A percentile compares a stretch with the other conserved stretches of the same genome.
Conservation (phyloP, 2,329 filamentous ascomycete species). For the Aspergillus persii region DNA sequence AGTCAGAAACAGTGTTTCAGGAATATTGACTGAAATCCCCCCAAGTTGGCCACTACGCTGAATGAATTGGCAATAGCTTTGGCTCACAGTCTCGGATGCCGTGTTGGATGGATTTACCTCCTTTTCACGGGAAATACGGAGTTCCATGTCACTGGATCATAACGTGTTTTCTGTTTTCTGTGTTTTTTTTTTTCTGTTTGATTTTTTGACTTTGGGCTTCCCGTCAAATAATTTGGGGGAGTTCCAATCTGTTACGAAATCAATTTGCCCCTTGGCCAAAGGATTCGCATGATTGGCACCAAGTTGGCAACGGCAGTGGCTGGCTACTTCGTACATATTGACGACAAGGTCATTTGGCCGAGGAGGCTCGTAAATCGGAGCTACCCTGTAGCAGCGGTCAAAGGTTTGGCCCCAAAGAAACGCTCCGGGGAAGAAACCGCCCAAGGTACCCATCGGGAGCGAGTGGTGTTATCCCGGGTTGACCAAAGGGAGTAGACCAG, state of each 20-base stretch:
- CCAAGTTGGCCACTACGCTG: slow-evolving; percentile 6
- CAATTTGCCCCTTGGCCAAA: slow-evolving; percentile 4
- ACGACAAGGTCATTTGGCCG: background rate
- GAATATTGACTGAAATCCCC: slow-evolving; percentile 15
- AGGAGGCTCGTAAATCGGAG: slow-evolving; percentile 3
- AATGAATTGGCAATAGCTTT: background rate
- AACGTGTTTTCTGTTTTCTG: background rate
- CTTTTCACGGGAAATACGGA: background rate
- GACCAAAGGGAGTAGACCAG: slow-evolving; percentile 9
- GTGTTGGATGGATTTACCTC: background rate
- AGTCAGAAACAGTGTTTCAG: slow-evolving; percentile 9
- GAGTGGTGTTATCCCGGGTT: slow-evolving; percentile 10
- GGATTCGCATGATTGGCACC: slow-evolving; percentile 14
- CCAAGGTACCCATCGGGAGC: slow-evolving; percentile 10
- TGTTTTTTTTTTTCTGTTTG: background rate
- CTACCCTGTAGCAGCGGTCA: slow-evolving; percentile 10
- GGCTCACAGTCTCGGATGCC: background rate
- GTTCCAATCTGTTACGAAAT: background rate
- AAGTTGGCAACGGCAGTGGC: slow-evolving; percentile 9
- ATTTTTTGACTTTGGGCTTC: background rate
- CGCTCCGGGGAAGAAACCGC: slow-evolving; percentile 14
- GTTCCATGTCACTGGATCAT: background rate
- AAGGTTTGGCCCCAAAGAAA: slow-evolving; percentile 10
- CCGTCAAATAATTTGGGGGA: background rate
- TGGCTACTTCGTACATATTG: slow-evolving; percentile 1